These are phyloP conservation scores for Periglandula ipomoeae DNA, from an alignment of 2,329 filamentous ascomycete genomes.

Conservation along the genomic window DNA sequence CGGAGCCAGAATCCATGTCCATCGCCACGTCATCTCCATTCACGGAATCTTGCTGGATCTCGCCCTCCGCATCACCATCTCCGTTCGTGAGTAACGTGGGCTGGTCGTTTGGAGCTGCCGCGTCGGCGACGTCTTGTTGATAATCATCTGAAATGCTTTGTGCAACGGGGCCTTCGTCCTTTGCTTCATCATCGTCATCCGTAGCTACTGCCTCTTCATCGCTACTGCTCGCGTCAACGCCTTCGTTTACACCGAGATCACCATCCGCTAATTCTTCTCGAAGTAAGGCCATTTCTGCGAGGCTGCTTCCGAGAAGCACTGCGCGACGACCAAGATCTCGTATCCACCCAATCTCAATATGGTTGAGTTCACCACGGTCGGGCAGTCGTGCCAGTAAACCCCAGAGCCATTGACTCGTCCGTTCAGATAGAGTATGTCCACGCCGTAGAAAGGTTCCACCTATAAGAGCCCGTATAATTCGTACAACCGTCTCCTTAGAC, in stretches of 20 bases:
- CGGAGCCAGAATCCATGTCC: slow-evolving; percentile 29
- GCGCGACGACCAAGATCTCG: slow-evolving; percentile 74
- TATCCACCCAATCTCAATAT: slow-evolving; percentile 65
- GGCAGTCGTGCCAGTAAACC: slow-evolving; percentile 67
- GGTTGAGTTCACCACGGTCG: slow-evolving; percentile 64
- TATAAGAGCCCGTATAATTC: slow-evolving; percentile 58
- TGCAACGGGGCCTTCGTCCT: not conserved
- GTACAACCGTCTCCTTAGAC: slow-evolving; percentile 56
- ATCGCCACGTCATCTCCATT: slow-evolving; percentile 30
- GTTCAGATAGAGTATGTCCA: slow-evolving; percentile 49
- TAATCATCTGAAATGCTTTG: not conserved
- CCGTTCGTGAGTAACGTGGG: not conserved
- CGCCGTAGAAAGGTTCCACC: slow-evolving; percentile 53
- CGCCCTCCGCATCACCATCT: slow-evolving; percentile 8
- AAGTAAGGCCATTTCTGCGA: slow-evolving; percentile 43
- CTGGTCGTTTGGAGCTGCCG: slow-evolving; percentile 8
- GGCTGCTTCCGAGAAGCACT: slow-evolving; percentile 46
- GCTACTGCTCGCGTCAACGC: slow-evolving; percentile 35
- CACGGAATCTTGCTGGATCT: slow-evolving; percentile 1
- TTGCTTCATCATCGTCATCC: slow-evolving; percentile 16
- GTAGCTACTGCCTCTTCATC: slow-evolving; percentile 26
- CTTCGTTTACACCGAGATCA: slow-evolving; percentile 33
- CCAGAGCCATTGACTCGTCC: slow-evolving; percentile 80
- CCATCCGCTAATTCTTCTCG: slow-evolving; percentile 32
- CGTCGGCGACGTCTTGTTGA: slow-evolving; percentile 3